Evolutionary conservation across 164 flowering plant genomes (phyloP), one percentile per base, ranked within the genome.

Genomic region (Stephania japonica): DNA sequence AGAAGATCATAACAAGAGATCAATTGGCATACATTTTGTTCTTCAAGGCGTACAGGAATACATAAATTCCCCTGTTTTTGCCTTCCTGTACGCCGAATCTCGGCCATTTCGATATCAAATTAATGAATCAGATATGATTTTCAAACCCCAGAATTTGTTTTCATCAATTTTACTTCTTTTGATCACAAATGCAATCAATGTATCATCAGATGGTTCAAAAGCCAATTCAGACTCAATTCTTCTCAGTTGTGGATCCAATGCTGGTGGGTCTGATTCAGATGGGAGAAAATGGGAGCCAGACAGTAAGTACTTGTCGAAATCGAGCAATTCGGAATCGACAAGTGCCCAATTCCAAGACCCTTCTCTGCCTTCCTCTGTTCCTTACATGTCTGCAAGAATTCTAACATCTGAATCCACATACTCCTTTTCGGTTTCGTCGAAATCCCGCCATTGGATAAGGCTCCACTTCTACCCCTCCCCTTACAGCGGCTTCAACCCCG

Each of bases 381-480:
- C 97, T 0, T 91, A 87, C 82, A 89, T 87, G 93, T 68, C 86
- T 0, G 92, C 91, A 0, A 77, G 91, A 65, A 78, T 89, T 63
- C 86, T 91, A 80, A 80, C 80, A 1, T 73, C 87, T 0, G 83
- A 83, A 68, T 67, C 83, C 1, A 67, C 85, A 0, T 89, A 87
- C 75, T 59, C 69, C 12, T 84, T 91, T 70, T 41, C 82, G 1
- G 75, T 88, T 23, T 23, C 83, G 1, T 14, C 77, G 0, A 71
- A 71, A 44, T 32, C 71, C 0, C 84, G 89, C 2, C 77, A 78
- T 10, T 79, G 79, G 77, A 67, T 93, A 25, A 83, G 97, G 63
- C 84, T 93, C 23, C 84, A 91, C 78, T 93, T 93, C 66, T 93
- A 93, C 73, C 98, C 98, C 0, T 78, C 94, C 0, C 23, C 80